phyloP scores from a whole-genome alignment of 192 early-diverging fungal species.

The Linnemannia exigua region DNA sequence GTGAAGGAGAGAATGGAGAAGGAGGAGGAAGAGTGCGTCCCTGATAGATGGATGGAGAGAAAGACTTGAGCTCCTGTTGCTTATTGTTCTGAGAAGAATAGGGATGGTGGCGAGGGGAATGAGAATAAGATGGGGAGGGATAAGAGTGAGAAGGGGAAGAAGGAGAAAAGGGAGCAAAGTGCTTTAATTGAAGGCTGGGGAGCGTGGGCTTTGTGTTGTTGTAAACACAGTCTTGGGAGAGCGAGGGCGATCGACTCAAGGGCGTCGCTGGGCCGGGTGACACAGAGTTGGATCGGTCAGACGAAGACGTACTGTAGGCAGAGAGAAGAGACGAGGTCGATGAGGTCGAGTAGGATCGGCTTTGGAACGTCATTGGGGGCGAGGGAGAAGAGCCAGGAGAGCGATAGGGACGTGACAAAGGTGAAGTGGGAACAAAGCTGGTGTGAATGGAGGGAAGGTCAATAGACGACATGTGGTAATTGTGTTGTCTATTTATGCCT shows the following conservation, averaged over 20 bases:
- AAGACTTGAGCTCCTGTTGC: conserved; percentile 20
- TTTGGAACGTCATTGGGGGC: conserved; percentile 29
- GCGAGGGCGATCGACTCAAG: conserved; percentile 26
- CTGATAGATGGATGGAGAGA: background rate
- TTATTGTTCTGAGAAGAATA: conserved; percentile 10
- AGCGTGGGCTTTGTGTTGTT: conserved; percentile 24
- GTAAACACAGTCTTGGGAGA: conserved; percentile 17
- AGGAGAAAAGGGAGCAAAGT: background rate
- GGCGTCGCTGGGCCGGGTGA: conserved; percentile 49
- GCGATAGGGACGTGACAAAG: conserved; percentile 15
- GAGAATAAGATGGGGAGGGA: conserved; percentile 7
- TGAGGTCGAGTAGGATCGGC: conserved; percentile 40
- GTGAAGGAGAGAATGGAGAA: background rate
- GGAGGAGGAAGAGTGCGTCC: conserved; percentile 16
- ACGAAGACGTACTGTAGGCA: conserved; percentile 15
- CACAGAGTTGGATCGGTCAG: conserved; percentile 21
- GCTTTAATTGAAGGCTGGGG: conserved; percentile 13
- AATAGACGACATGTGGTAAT: conserved; percentile 30
- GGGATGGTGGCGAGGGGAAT: conserved; percentile 29
- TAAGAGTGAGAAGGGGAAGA: conserved; percentile 15
- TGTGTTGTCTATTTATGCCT: background rate
- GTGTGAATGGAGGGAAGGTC: conserved; percentile 42
- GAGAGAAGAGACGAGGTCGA: conserved; percentile 32
- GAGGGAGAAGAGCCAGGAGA: conserved; percentile 21
- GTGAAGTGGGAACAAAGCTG: conserved; percentile 18